A percentile compares a stretch with the other conserved stretches of the same genome.
Conservation (phyloP, 768 basidiomycete genomes). For the Amanita jacksonii region DNA sequence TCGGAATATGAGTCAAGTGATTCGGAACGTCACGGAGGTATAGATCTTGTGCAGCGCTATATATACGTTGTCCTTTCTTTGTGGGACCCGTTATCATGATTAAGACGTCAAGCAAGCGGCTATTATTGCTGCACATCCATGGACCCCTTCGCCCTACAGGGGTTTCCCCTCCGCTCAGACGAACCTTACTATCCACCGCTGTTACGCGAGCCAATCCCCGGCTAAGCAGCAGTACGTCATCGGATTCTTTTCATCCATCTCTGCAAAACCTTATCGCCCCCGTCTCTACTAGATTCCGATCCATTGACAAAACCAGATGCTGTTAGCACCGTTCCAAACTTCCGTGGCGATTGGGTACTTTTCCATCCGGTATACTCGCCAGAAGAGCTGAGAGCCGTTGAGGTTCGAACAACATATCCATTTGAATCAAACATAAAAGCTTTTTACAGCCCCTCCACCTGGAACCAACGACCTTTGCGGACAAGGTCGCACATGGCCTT, state of each 20-base stretch:
- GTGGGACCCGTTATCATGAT: background rate
- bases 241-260: background rate
- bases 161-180: background rate
- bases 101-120: background rate
- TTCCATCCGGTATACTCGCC: conserved; percentile 87
- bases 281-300: background rate
- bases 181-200: background rate
- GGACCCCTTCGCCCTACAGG: background rate
- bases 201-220: no score
- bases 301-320: conserved; percentile 33
- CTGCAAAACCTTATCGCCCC: no score
- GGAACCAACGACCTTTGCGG: conserved; percentile 53
- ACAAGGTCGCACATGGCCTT: conserved; percentile 61
- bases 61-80: background rate
- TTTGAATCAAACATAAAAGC: no score
- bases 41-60: conserved; percentile 2
- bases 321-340: conserved; percentile 44
- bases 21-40: conserved; percentile 2
- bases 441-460: conserved; percentile 71
- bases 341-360: conserved; percentile 79
- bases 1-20: background rate
- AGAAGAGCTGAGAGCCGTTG: conserved; percentile 62
- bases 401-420: conserved; percentile 29
- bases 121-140: background rate
- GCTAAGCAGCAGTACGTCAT: no score